These are phyloP conservation scores for Avena insularis DNA, from an alignment of 176 grass and related monocot species.

Conservation along the genomic window DNA sequence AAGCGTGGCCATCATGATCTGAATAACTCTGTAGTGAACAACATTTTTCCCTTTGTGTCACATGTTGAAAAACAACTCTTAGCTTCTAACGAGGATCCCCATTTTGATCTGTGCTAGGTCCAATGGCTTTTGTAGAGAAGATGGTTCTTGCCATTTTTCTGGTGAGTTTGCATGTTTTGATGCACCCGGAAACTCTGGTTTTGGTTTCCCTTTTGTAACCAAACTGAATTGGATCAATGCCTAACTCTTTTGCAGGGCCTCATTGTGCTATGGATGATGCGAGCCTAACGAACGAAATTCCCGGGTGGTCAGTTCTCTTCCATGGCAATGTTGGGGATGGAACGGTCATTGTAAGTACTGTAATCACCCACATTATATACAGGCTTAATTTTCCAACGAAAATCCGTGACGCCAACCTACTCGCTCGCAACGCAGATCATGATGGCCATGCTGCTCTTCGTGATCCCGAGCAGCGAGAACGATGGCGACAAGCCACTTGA, in stretches of 20 bases:
- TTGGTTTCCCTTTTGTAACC: neutral
- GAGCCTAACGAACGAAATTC: conserved; percentile 72
- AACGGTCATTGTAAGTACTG: conserved; percentile 64
- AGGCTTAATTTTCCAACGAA: neutral
- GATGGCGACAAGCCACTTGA: conserved; percentile 61
- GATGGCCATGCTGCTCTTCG: conserved; percentile 84
- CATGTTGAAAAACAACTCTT: neutral
- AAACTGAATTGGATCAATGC: neutral
- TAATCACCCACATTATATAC: neutral
- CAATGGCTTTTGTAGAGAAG: conserved; percentile 97
- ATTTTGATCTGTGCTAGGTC: conserved; percentile 51
- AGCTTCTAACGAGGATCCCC: neutral
- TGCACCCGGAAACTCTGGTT: neutral
- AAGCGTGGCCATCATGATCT: conserved; percentile 52
- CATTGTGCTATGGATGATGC: conserved; percentile 83
- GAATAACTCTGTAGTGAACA: conserved; percentile 43
- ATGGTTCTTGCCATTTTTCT: conserved; percentile 83
- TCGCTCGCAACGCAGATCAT: conserved; percentile 52
- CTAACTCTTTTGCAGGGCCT: conserved; percentile 55
- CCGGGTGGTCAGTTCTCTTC: conserved; percentile 83
- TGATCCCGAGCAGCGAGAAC: conserved; percentile 81
- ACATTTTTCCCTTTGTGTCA: neutral
- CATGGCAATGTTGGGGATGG: conserved; percentile 75
- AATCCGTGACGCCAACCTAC: neutral
- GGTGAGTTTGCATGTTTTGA: conserved; percentile 43